phyloP scores from a whole-genome alignment of 2,329 filamentous ascomycete genomes.

The Penicillium sumatraense region DNA sequence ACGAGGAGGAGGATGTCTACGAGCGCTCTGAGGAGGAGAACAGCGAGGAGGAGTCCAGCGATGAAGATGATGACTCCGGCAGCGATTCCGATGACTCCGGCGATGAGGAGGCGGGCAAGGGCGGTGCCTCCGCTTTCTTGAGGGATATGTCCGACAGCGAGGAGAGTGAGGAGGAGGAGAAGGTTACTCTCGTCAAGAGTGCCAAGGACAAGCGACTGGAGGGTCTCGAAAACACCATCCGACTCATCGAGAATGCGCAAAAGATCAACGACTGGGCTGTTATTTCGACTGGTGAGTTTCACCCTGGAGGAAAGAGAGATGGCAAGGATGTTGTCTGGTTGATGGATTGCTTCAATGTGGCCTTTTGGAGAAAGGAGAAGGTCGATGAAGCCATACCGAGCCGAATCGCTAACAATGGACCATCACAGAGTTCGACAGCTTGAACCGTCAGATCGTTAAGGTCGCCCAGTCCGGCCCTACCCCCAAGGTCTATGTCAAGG shows the following conservation, averaged over 20 bases:
- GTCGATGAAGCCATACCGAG: neutral
- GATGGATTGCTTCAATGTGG: neutral
- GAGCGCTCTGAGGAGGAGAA: constrained; percentile 70
- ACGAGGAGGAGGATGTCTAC: constrained; percentile 90
- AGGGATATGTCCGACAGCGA: constrained; percentile 76
- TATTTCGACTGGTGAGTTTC: constrained; percentile 77
- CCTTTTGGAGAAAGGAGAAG: too few relatives aligned
- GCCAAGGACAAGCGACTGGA: constrained; percentile 97
- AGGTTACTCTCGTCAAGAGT: constrained; percentile 87
- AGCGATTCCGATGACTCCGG: constrained; percentile 48
- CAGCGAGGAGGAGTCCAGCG: constrained; percentile 61
- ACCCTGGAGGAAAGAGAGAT: neutral
- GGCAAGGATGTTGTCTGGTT: neutral
- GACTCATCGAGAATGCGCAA: constrained; percentile 91
- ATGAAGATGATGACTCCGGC: constrained; percentile 63
- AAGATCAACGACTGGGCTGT: constrained; percentile 98
- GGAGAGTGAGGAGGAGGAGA: constrained; percentile 83
- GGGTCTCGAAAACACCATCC: constrained; percentile 87
- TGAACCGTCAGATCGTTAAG: constrained; percentile 84
- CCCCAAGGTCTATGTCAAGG: constrained; percentile 91
- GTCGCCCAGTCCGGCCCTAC: constrained; percentile 75
- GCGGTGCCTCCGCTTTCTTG: constrained; percentile 83
- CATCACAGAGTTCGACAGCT: constrained; percentile 82
- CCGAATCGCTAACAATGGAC: constrained; percentile 16
- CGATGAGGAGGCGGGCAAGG: constrained; percentile 63